Percentiles rank a stretch among this genome's conserved stretches.
These are phyloP conservation scores for Parastagonospora nodorum DNA, from an alignment of 2,329 filamentous ascomycete genomes.

Conservation along the genomic window DNA sequence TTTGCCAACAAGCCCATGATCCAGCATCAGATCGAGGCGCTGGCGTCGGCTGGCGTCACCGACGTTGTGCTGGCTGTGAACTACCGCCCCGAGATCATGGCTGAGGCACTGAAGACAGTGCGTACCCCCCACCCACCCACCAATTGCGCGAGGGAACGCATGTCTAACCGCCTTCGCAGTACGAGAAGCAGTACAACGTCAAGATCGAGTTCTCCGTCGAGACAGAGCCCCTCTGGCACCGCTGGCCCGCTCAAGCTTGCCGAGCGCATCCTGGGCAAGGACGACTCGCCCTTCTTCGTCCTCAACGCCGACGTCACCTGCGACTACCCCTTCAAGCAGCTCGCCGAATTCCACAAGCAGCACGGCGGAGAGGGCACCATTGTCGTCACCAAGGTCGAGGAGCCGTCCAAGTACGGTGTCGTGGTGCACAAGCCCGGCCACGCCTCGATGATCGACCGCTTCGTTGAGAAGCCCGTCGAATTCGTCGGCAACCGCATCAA, in stretches of 20 bases:
- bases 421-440: constrained; percentile 96
- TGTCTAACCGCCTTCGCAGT: constrained; percentile 53
- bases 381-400: constrained; percentile 97
- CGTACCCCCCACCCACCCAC: constrained; percentile 29
- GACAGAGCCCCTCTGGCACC: constrained; percentile 90
- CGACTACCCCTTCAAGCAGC: constrained; percentile 91
- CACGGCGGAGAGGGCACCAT: constrained; percentile 98
- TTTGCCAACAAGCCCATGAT: constrained; percentile 99
- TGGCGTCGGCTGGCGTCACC: constrained; percentile 91
- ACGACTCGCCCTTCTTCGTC: constrained; percentile 95
- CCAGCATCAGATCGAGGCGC: constrained; percentile 92
- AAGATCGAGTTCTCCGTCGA: constrained; percentile 98
- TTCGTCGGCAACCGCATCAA: constrained; percentile 99
- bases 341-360: constrained; percentile 87
- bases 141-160: neutral
- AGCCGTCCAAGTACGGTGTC: constrained; percentile 98
- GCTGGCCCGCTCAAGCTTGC: constrained; percentile 95
- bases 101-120: constrained; percentile 87
- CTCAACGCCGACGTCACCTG: constrained; percentile 98
- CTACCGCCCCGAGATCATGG: constrained; percentile 98
- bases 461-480: constrained; percentile 98
- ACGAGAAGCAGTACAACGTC: constrained; percentile 89
- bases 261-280: constrained; percentile 88
- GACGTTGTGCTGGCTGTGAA: constrained; percentile 98
- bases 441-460: constrained; percentile 90